phyloP scores from a whole-genome alignment of 1,139 yeast species.

The Lodderomyces pseudojiufengensis region DNA sequence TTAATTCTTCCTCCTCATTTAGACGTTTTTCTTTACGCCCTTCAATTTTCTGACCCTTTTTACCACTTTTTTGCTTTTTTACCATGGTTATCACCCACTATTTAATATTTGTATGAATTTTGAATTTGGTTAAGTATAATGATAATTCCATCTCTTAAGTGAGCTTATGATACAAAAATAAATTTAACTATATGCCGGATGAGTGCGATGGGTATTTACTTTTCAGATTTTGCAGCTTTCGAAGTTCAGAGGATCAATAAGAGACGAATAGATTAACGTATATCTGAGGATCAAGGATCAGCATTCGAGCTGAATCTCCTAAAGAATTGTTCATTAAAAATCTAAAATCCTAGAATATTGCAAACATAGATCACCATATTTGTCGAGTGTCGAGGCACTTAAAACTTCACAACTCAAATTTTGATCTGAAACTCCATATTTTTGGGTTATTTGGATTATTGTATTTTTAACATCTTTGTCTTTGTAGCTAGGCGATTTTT shows the following conservation, averaged over 20 bases:
- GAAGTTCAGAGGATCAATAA: no score
- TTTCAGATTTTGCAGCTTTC: not conserved
- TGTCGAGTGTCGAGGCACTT: constrained; percentile 25
- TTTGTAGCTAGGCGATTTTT: constrained; percentile 8
- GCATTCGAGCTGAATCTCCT: no score
- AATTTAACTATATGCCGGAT: constrained; percentile 1
- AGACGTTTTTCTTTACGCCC: constrained; percentile 23
- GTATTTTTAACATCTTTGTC: not conserved
- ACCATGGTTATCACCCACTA: no score
- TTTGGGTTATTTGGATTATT: constrained; percentile 9
- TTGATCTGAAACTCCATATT: constrained; percentile 42
- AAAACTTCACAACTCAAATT: constrained; percentile 34
- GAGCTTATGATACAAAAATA: constrained; percentile 1
- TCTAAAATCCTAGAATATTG: constrained; percentile 41
- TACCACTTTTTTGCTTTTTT: constrained; percentile 13
- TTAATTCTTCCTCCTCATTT: constrained; percentile 44
- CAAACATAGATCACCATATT: constrained; percentile 42
- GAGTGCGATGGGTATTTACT: not conserved
- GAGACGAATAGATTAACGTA: no score
- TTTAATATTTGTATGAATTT: no score
- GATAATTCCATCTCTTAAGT: constrained; percentile 5
- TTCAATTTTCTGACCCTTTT: constrained; percentile 15
- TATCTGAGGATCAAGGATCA: no score
- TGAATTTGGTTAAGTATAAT: no score
- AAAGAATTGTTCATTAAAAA: constrained; percentile 12